Evolutionary conservation across 345 rosid species (phyloP), one percentile per base, ranked within the genome.

Genomic region (Abelmoschus esculentus): DNA sequence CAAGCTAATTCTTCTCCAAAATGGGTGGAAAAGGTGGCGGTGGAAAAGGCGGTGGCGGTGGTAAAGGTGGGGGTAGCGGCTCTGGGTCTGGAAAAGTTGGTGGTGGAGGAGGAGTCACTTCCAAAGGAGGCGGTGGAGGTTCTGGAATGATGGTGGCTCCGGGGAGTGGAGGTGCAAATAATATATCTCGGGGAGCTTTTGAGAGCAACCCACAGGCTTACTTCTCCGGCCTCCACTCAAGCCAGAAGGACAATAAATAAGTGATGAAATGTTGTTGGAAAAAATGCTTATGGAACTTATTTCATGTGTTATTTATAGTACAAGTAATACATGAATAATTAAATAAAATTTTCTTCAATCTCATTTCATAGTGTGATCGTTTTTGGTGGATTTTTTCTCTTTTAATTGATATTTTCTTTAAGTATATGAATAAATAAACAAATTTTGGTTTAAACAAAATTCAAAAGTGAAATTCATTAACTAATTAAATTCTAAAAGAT

Each of bases 161-260:
- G 1, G 64, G 31, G 11, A 64, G 19, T 49, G 47, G 57, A 14
- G 67, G 75, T 15, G 29, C 70, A 9, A 1, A 46, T 3, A 3
- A 0, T 7, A 72, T 72, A 22, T 55, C 56, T 0, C 54, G 70
- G 46, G 70, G 6, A 34, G 0, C 38, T 19, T 72, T 72, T 12
- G 65, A 65, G 57, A 55, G 75, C 53, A 72, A 65, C 44, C 70
- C 75, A 1, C 34, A 63, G 55, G 70, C 19, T 8, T 72, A 65
- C 44, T 72, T 72, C 56, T 5, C 75, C 17, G 75, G 63, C 3
- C 57, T 55, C n/a, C 75, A 72, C 52, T 49, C 49, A 29, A 15
- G 46, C 6, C 11, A 4, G 3, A 55, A 65, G 31, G 57, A 59
- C 17, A 72, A 56, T 26, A 63, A 72, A 26, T 70, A 46, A 15